phyloP scores from a whole-genome alignment of 2,329 filamentous ascomycete species.

The Chaetomium strumarium region DNA sequence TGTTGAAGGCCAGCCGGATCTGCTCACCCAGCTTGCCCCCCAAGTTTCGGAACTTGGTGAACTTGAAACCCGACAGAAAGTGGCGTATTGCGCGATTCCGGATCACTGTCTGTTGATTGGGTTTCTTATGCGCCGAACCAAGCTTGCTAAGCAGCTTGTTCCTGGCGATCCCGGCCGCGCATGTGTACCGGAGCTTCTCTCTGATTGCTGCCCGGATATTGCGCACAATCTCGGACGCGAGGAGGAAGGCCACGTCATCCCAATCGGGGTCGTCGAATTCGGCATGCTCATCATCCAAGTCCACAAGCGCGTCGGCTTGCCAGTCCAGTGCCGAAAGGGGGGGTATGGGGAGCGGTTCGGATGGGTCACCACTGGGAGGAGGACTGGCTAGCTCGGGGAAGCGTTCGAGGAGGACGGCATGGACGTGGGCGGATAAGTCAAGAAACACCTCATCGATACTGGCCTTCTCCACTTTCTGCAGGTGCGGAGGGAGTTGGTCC shows the following conservation, averaged over 20 bases:
- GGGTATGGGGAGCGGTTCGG: slow-evolving; percentile 66
- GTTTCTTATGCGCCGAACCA: slow-evolving; percentile 86
- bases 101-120: slow-evolving; percentile 90
- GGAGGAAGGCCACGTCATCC: slow-evolving; percentile 84
- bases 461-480: slow-evolving; percentile 83
- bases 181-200: slow-evolving; percentile 75
- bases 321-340: slow-evolving; percentile 67
- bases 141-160: slow-evolving; percentile 97
- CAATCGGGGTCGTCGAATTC: slow-evolving; percentile 85
- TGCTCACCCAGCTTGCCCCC: slow-evolving; percentile 92
- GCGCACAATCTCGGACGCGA: slow-evolving; percentile 85
- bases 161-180: slow-evolving; percentile 78
- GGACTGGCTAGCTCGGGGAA: slow-evolving; percentile 67
- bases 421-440: slow-evolving; percentile 80
- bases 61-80: slow-evolving; percentile 81
- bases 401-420: slow-evolving; percentile 64
- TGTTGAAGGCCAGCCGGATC: slow-evolving; percentile 72
- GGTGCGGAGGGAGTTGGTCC: slow-evolving; percentile 56
- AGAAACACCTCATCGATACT: slow-evolving; percentile 94
- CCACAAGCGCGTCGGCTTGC: slow-evolving; percentile 75
- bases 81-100: slow-evolving; percentile 73
- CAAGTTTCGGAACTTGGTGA: slow-evolving; percentile 91
- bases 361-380: slow-evolving; percentile 67
- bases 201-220: slow-evolving; percentile 64
- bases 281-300: slow-evolving; percentile 64